Base-by-base conservation (phyloP, 495 filamentous ascomycete genomes). In the Neurospora pannonica region DNA sequence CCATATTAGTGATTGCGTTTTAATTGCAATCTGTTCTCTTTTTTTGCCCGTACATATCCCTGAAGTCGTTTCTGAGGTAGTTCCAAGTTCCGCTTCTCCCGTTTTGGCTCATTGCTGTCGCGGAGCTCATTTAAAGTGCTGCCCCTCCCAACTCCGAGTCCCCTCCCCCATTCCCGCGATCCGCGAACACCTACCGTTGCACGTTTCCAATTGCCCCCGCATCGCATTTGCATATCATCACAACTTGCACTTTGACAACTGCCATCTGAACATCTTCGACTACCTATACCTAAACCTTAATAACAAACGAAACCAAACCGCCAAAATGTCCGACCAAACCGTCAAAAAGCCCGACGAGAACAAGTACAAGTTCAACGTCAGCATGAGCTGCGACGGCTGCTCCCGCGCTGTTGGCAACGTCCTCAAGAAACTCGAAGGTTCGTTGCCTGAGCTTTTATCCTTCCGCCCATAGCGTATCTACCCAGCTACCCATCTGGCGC, bases 341-440 rank as follows among this genome's bases (percentile, higher is more conserved):
- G 40, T 5, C 70, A 31, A 62, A 19, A 67, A 31, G 54, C 76
- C 83, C 62, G 86, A 86, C 79, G n/a, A n/a, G n/a, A n/a, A n/a
- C n/a, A n/a, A n/a, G n/a, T n/a, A 90, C 86, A 83, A 87, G 73
- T 94, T 95, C 85, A 86, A 86, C 77, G 87, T 94, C 78, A 85
- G 80, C 81, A 91, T 91, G 87, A 84, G 82, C 81, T 90, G 89
- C 81, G 85, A 89, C 79, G 90, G 91, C 78, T 91, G 88, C 85
- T 91, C 89, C 0, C 85, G 86, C 73, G 87, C 88, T 17, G 83
- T 99, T 8, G 92, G 96, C 78, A 87, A 94, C n/a, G 94, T 97
- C n/a, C 88, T 99, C n/a, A 95, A 92, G 83, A 97, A 91, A 84
- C 88, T 97, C 0, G 92, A 98, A 13, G 96, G 96, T 97, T 79